Conservation (phyloP, 345 rosid species). For the Cardamine resedifolia region DNA sequence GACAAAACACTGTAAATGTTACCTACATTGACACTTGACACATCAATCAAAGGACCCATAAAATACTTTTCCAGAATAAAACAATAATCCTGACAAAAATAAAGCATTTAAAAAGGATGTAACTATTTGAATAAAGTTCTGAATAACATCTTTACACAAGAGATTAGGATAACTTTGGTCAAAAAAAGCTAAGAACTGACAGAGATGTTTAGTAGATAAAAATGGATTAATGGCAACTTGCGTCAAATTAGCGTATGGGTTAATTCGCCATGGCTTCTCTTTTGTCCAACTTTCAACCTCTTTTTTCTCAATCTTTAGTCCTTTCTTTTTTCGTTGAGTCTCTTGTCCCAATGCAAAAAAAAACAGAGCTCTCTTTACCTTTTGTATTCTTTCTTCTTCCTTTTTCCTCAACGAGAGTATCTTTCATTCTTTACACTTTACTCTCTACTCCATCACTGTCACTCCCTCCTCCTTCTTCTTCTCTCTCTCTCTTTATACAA, state of each 20-base stretch:
- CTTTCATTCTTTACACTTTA: slow-evolving; percentile 26
- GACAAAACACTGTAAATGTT: slow-evolving; percentile 33
- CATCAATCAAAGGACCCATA: slow-evolving; percentile 16
- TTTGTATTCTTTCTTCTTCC: slow-evolving; percentile 32
- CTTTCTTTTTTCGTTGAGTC: not conserved
- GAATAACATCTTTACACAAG: not conserved
- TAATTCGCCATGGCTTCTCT: slow-evolving; percentile 31
- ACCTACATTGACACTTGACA: slow-evolving; percentile 37
- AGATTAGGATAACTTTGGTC: slow-evolving; percentile 13
- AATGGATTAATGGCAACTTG: not conserved
- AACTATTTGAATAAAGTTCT: slow-evolving; percentile 13
- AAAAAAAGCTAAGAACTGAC: not conserved
- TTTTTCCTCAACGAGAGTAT: slow-evolving; percentile 38
- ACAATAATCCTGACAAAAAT: slow-evolving; percentile 33
- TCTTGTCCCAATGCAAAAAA: slow-evolving; percentile 35
- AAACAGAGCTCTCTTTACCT: slow-evolving; percentile 16
- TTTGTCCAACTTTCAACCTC: slow-evolving; percentile 31
- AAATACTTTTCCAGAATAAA: slow-evolving; percentile 22
- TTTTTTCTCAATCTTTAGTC: not conserved
- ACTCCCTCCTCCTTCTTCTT: slow-evolving; percentile 16
- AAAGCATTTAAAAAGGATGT: not conserved
- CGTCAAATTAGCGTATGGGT: slow-evolving; percentile 24
- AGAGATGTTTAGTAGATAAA: not conserved
- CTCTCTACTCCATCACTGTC: slow-evolving; percentile 32
- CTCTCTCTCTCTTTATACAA: slow-evolving; percentile 22